Base-by-base conservation (phyloP, 2,329 filamentous ascomycete genomes). In the Cryphonectria parasitica region DNA sequence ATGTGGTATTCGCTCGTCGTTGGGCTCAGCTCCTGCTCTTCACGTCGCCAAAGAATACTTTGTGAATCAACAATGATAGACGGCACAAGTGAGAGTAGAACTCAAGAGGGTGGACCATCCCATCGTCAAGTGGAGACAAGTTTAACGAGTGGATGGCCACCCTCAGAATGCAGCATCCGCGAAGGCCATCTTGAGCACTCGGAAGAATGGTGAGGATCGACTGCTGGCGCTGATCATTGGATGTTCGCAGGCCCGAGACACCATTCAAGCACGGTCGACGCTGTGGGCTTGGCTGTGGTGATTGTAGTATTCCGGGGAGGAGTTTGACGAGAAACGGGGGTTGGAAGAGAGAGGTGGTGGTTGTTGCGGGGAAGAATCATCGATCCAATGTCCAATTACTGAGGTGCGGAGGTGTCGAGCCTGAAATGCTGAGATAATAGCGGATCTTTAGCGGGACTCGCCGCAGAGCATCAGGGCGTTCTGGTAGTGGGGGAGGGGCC, bases 81-180 rank as follows among this genome's bases (percentile, higher is more conserved):
- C 34, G 39, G 61, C n/a, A 58, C 28, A 49, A 52, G 43, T 52
- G 17, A 41, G 28, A 58, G 52, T 36, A 78, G 77, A 78, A 82
- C 81, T 79, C 79, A 78, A 78, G 84, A 87, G 84, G 84, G 84
- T 86, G 85, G 84, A 45, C 66, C 66, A 68, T 85, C 82, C 86
- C 87, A 88, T 88, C 79, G 82, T 81, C 81, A 83, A 83, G 80
- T 76, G 77, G 77, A 77, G 68, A 68, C 72, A 71, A 52, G 36
- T 17, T 77, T 78, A 78, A 79, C 80, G 78, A 81, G 75, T 77
- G 78, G 82, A 69, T 78, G 78, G 80, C 85, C 84, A 87, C 85
- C 85, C 84, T 86, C 83, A 88, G 74, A 84, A 84, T 72, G 82
- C 82, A 85, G 82, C 82, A 80, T 78, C 78, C 79, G 80, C 78